Evolutionary conservation across 2,329 filamentous ascomycete species (phyloP), one percentile per base, ranked within the genome.

Genomic region (Arthrobotrys iridis): DNA sequence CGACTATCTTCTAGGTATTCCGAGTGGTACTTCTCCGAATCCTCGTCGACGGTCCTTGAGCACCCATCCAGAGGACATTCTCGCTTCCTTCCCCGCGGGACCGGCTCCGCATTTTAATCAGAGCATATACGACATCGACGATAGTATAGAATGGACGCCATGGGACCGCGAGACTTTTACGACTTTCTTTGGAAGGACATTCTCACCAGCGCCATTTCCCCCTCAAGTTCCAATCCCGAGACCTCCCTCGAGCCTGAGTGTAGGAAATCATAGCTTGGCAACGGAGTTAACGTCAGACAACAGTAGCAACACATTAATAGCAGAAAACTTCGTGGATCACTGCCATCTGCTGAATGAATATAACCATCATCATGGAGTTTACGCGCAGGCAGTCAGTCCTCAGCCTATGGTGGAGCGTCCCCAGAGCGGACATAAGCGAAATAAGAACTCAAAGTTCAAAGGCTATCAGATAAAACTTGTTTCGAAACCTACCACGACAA

Each of bases 391-490:
- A 26, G 52, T 48, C 18, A 74, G 37, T 30, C 45, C 55, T 28
- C 43, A 52, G 37, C 43, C 52, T 8, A 33, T 59, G 8, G 40
- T 40, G 45, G 35, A 52, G 3, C 43, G 48, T 20, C 59, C 24
- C n/a, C 55, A 48, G 22, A 18, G 28, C 55, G 70, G 70, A 67
- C 40, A 55, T 74, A 62, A 66, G 55, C 45, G 26, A 41, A 40
- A 40, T 22, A 40, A 40, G 7, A 74, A 57, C n/a, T 22, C 50
- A n/a, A 65, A 63, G 55, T 74, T 74, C 55, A 74, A 74, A 24
- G 60, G 68, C 10, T 73, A 65, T 40, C 68, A 65, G 48, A 74
- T 74, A 43, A 74, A 74, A 20, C 37, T 74, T 26, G 70, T 74
- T 8, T 57, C 70, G n/a, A 66, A 65, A 13, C 70, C 70, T 6